Evolutionary conservation across 208 protist species (phyloP), one percentile per base, ranked within the genome.

Genomic region (Crithidia bombi): DNA sequence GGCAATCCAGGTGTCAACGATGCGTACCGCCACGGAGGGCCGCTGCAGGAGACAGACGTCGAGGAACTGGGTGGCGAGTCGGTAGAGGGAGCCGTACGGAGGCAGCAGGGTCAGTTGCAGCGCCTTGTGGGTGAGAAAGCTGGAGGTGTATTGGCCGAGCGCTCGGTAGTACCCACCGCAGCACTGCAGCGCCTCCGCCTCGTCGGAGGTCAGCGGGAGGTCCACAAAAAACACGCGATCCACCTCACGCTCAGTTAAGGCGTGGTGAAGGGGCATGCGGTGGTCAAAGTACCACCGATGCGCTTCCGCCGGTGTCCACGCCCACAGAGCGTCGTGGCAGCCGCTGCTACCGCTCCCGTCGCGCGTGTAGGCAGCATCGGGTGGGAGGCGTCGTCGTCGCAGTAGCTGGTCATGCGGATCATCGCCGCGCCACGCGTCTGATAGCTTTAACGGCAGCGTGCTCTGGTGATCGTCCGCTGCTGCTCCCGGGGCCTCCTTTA

Each of bases 71-170:
- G 68, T 73, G 14, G 74, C 71, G 55, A 92, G 57, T 11, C 81
- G 72, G 77, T 85, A 81, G 41, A 92, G 79, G 15, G 72, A 69
- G 62, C 90, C 90, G 64, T 91, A 87, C 12, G 87, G 85, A 1
- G 83, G 85, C 25, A 93, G 78, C 10, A 95, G 73, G 35, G 83
- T 80, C 25, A 95, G 65, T 65, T 95, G 90, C 64, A 95, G 78
- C 12, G 90, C 90, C 67, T 93, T 93, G 69, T 92, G 87, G 19
- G 86, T 91, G 50, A 93, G 67, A 50, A 88, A 95, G 61, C 75
- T 63, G 9, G 78, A 46, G 17, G 81, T 75, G 80, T 83, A 81
- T 44, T 59, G 80, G 6, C 76, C 79, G 1, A 95, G 65, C 15
- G 64, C 46, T 1, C 79, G 77, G 70, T 93, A 93, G 77, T 95